Percentiles rank a stretch among this genome's conserved stretches.
Evolutionary conservation across 2,329 filamentous ascomycete genomes (phyloP).

Genomic region (Aspergillus ustus): DNA sequence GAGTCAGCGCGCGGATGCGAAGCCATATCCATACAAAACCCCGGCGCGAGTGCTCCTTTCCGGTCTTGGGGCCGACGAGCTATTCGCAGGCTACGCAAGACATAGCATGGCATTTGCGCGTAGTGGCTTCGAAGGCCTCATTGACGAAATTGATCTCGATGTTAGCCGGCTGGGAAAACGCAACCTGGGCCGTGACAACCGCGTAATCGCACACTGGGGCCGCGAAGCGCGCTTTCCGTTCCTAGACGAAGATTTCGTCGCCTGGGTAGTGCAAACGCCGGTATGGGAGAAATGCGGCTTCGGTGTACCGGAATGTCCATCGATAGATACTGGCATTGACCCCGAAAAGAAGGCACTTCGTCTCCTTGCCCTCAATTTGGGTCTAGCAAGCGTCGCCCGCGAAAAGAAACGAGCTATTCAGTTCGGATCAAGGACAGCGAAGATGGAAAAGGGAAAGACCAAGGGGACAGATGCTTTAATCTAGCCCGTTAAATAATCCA

Average conservation of each 20-base stretch:
- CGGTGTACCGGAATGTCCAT: constrained; percentile 49
- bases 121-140: constrained; percentile 70
- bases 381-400: constrained; percentile 71
- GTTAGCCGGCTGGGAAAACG: constrained; percentile 84
- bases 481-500: constrained; percentile 24
- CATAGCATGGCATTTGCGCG: constrained; percentile 77
- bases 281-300: constrained; percentile 92
- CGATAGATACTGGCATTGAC: constrained; percentile 57
- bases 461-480: constrained; percentile 67
- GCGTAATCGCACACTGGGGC: constrained; percentile 86
- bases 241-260: constrained; percentile 84
- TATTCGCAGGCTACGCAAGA: constrained; percentile 90
- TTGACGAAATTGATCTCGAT: constrained; percentile 84
- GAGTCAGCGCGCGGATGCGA: constrained; percentile 32
- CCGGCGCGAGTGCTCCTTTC: constrained; percentile 84
- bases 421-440: constrained; percentile 80
- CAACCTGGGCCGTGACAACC: constrained; percentile 93
- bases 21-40: constrained; percentile 60
- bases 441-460: constrained; percentile 70
- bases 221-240: constrained; percentile 89
- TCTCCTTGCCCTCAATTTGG: constrained; percentile 74
- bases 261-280: constrained; percentile 74
- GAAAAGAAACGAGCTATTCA: constrained; percentile 95
- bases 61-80: constrained; percentile 91
- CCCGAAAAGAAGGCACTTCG: constrained; percentile 81